Conservation (phyloP, 148 eudicot genomes). For the Vaccinium corymbosum region DNA sequence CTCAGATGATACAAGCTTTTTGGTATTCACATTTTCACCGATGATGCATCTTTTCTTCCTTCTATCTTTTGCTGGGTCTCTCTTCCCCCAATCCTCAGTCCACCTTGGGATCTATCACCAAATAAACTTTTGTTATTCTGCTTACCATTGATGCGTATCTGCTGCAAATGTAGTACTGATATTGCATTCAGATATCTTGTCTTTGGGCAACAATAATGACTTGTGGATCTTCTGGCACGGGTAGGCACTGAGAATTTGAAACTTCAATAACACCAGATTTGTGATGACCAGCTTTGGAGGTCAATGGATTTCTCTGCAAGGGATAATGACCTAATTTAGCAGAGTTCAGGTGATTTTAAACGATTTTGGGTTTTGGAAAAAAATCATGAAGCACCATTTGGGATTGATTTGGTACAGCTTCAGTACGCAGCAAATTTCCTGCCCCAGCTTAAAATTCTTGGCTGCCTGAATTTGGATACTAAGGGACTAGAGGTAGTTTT, state of each 20-base stretch:
- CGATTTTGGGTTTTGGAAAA: background rate
- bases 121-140: background rate
- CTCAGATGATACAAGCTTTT: background rate
- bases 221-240: background rate
- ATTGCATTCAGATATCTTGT: background rate
- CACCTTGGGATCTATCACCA: background rate
- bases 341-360: conserved; percentile 2
- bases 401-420: conserved; percentile 6
- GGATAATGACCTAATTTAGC: background rate
- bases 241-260: background rate
- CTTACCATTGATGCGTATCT: background rate
- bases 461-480: conserved; percentile 1
- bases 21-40: background rate
- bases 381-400: background rate
- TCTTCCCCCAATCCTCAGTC: background rate
- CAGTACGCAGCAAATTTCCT: background rate
- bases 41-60: background rate
- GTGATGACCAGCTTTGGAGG: background rate
- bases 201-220: background rate
- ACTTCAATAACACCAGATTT: background rate
- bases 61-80: background rate
- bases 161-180: background rate
- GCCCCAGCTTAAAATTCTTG: background rate
- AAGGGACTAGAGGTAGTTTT: background rate
- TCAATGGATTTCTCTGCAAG: background rate